A percentile compares a stretch with the other conserved stretches of the same genome.
Conservation (phyloP, 2,329 filamentous ascomycete genomes). For the Ophiosphaerella narmari region DNA sequence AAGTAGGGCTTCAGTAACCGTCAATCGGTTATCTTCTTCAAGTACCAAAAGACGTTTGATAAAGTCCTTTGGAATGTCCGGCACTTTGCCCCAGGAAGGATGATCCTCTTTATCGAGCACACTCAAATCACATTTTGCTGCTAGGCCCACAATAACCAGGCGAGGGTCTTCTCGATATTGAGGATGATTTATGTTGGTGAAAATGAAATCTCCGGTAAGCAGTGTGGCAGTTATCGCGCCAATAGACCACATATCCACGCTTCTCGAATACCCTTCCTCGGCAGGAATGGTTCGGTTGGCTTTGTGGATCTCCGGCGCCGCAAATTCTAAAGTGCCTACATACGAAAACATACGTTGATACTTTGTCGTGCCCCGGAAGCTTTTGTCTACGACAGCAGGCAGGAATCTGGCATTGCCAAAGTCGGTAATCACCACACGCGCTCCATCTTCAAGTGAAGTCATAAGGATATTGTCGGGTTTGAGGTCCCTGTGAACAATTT, state of each 20-base stretch:
- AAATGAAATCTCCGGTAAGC: constrained; percentile 57
- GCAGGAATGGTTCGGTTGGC: constrained; percentile 30
- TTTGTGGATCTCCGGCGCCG: constrained; percentile 56
- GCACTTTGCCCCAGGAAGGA: constrained; percentile 50
- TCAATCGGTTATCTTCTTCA: constrained; percentile 56
- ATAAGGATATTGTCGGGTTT: constrained; percentile 69
- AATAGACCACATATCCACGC: constrained; percentile 67
- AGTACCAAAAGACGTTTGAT: constrained; percentile 57
- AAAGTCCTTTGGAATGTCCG: constrained; percentile 57
- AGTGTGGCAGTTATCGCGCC: constrained; percentile 59
- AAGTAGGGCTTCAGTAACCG: constrained; percentile 57
- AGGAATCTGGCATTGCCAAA: constrained; percentile 61
- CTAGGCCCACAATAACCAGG: constrained; percentile 38
- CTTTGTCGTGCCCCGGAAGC: neutral
- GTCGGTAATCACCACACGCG: constrained; percentile 63
- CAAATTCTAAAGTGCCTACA: constrained; percentile 62
- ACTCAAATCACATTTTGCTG: constrained; percentile 49
- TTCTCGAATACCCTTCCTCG: constrained; percentile 58
- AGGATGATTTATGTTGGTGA: constrained; percentile 44
- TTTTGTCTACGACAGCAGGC: constrained; percentile 15
- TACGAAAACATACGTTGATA: constrained; percentile 57
- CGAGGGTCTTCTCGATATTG: constrained; percentile 27
- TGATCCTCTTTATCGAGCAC: constrained; percentile 48
- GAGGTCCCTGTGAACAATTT: constrained; percentile 65
- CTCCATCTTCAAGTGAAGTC: constrained; percentile 56